phyloP scores from a whole-genome alignment of 176 grass and related monocot species.

The Aegilops longissima region DNA sequence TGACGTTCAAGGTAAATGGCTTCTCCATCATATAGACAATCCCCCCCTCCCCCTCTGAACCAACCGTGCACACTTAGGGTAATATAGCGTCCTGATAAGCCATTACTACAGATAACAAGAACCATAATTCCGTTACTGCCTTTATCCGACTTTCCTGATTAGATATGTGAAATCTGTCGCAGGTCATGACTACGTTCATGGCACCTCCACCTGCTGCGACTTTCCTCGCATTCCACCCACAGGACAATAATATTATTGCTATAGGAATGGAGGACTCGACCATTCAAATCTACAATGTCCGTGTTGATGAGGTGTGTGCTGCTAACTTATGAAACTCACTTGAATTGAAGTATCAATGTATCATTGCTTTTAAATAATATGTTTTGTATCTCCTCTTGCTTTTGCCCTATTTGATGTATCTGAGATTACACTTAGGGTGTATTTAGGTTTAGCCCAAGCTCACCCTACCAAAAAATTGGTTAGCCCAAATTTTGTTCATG shows the following conservation, averaged over 20 bases:
- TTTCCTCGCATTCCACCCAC: constrained; percentile 94
- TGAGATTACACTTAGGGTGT: neutral
- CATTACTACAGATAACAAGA: neutral
- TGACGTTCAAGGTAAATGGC: constrained; percentile 91
- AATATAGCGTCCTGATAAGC: constrained; percentile 4
- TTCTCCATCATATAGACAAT: neutral
- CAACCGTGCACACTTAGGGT: neutral
- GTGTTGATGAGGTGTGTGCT: constrained; percentile 80
- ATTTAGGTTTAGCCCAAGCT: neutral
- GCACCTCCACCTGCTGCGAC: constrained; percentile 91
- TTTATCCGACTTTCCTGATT: neutral
- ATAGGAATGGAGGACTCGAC: constrained; percentile 99
- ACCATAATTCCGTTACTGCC: neutral
- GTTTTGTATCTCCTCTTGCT: neutral
- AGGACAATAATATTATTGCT: constrained; percentile 99
- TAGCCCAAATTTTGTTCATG: neutral
- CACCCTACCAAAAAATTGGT: neutral
- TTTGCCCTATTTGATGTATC: neutral
- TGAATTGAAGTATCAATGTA: constrained; percentile 17
- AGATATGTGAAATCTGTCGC: constrained; percentile 12
- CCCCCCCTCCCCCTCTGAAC: too few species aligned
- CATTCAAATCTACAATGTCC: constrained; percentile 99
- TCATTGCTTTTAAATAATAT: neutral
- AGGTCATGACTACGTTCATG: constrained; percentile 99
- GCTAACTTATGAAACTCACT: constrained; percentile 1